Percentiles rank a stretch among this genome's conserved stretches.
These are phyloP conservation scores for Backusella sp. DNA, from an alignment of 192 early-diverging fungal genomes.

Conservation along the genomic window DNA sequence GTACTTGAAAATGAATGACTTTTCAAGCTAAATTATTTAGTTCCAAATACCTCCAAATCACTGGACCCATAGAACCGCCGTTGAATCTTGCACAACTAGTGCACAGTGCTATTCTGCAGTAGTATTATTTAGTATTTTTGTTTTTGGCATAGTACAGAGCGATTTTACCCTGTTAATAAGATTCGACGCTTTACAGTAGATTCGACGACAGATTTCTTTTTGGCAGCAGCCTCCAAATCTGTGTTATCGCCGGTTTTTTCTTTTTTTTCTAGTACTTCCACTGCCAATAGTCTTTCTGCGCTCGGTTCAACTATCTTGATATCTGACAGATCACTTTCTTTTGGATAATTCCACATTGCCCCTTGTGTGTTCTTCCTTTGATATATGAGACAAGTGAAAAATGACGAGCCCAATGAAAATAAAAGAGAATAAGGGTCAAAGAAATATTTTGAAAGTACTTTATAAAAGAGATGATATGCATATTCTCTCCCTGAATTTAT, in stretches of 20 bases:
- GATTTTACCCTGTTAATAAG: background rate
- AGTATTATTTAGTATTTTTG: background rate
- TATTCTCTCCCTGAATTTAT: background rate
- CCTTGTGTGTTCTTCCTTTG: no score
- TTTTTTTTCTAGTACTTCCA: background rate
- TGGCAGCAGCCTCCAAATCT: background rate
- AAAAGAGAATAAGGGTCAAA: background rate
- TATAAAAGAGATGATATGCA: background rate
- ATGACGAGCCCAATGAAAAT: background rate
- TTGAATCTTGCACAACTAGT: background rate
- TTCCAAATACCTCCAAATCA: background rate
- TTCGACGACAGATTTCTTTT: background rate
- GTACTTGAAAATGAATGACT: background rate
- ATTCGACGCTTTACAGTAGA: background rate
- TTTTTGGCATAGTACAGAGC: background rate
- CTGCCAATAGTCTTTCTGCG: background rate
- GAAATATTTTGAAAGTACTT: background rate
- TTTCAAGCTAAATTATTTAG: background rate
- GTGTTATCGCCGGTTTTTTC: background rate
- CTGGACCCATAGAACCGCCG: background rate
- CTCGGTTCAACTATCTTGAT: background rate
- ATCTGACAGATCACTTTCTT: background rate
- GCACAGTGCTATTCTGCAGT: background rate
- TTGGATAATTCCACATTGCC: background rate
- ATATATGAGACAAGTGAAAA: background rate